Base-by-base conservation (phyloP, 192 early-diverging fungal species). In the Ambispora gerdemannii region DNA sequence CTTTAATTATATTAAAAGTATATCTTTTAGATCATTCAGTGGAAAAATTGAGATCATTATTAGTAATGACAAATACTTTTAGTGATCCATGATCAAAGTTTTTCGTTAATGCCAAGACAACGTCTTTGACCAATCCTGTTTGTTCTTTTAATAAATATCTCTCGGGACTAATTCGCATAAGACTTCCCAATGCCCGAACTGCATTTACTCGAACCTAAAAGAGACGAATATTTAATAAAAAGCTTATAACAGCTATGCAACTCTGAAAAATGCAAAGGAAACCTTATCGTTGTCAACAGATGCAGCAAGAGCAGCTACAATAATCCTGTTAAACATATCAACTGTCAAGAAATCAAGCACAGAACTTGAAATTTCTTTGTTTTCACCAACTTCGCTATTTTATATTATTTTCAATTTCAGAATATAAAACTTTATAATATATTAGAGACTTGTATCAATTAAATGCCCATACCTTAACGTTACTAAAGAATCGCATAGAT, bases 271-370 rank as follows among this genome's bases (percentile, higher is more conserved):
- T 38, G 1, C 13, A 38, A 24, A 43, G 10, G 3, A 43, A 51
- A 90, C 80, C 74, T 93, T 93, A 22, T 93, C 91, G 67, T 91
- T 88, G 64, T 91, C 91, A 34, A 80, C 82, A 22, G 85, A 75
- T 27, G 81, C 82, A 24, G 60, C 4, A 30, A 87, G 70, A 1
- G 81, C 83, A 25, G 82, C 73, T 6, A 47, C 69, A 36, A 82
- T 69, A 15, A 90, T 74, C 28, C 81, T 72, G 17, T 65, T 74
- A 78, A 80, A 80, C 20, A 83, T 50, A 4, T 75, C 53, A 1
- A 75, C 72, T 2, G 84, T 78, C 11, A 84, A 68, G 13, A 78
- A 75, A 38, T 85, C 85, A 11, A 58, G 59, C 27, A 25, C 24
- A 63, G n/a, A 15, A 22, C 60, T 4, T n/a, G 36, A 50, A n/a